phyloP scores from a whole-genome alignment of 2,329 filamentous ascomycete genomes.

The Cryphonectria naterciae region DNA sequence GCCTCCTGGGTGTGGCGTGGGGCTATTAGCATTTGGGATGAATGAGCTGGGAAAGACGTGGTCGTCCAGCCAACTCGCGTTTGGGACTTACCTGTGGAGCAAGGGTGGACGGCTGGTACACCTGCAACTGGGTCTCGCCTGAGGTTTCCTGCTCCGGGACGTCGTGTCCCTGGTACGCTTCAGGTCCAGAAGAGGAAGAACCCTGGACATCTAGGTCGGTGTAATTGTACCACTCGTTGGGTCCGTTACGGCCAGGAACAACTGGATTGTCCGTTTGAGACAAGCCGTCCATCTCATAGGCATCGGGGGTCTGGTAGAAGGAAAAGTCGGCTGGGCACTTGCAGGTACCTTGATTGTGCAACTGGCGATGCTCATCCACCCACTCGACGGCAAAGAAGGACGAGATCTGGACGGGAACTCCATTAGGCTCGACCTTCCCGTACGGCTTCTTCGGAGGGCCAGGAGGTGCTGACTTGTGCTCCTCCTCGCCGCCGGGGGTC shows the following conservation, averaged over 20 bases:
- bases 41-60: background rate
- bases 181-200: background rate
- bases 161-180: background rate
- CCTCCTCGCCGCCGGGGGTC: background rate
- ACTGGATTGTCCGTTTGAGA: background rate
- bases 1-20: background rate
- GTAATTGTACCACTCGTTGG: background rate
- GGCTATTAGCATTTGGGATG: too few species aligned
- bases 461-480: background rate
- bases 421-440: constrained; percentile 28
- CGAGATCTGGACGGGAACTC: constrained; percentile 38
- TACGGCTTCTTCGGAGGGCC: constrained; percentile 13
- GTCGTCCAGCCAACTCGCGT: background rate
- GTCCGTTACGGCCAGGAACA: background rate
- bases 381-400: constrained; percentile 48
- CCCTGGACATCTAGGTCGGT: background rate
- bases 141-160: background rate
- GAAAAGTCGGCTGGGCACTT: constrained; percentile 41
- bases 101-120: background rate
- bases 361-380: constrained; percentile 43
- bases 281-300: constrained; percentile 13
- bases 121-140: background rate
- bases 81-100: background rate
- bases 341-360: constrained; percentile 43
- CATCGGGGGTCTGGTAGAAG: constrained; percentile 34